Evolutionary conservation across 345 rosid genomes (phyloP).

Genomic region (Reutealis trisperma): DNA sequence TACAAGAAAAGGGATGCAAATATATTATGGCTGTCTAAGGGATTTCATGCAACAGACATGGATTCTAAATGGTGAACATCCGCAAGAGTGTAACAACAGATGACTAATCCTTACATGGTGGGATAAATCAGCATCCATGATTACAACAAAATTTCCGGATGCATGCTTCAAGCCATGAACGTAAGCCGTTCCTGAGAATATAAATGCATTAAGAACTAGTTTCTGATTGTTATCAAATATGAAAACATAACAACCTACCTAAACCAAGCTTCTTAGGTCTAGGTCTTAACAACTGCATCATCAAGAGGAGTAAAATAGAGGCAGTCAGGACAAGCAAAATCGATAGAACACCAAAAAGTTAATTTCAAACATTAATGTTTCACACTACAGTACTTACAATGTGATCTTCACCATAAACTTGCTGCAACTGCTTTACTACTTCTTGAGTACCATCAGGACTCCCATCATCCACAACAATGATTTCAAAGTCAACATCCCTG

Average conservation of each 20-base stretch:
- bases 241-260: conserved; percentile 44
- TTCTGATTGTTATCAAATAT: neutral
- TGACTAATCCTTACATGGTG: conserved; percentile 75
- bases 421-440: conserved; percentile 74
- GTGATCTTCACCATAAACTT: conserved; percentile 74
- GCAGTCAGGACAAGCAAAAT: neutral
- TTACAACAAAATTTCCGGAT: conserved; percentile 85
- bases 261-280: conserved; percentile 91
- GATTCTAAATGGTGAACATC: neutral
- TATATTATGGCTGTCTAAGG: neutral
- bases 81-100: neutral
- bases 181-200: conserved; percentile 81
- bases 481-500: conserved; percentile 84
- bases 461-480: conserved; percentile 93
- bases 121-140: conserved; percentile 99
- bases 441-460: conserved; percentile 98
- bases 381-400: conserved; percentile 50
- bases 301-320: conserved; percentile 12
- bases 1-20: neutral
- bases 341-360: neutral
- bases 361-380: neutral
- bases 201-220: conserved; percentile 20
- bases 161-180: conserved; percentile 90
- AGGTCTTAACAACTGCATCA: conserved; percentile 76
- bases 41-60: neutral